Evolutionary conservation across 495 filamentous ascomycete species (phyloP), one percentile per base, ranked within the genome.

Genomic region (Pseudomonodictys pantanalensis): DNA sequence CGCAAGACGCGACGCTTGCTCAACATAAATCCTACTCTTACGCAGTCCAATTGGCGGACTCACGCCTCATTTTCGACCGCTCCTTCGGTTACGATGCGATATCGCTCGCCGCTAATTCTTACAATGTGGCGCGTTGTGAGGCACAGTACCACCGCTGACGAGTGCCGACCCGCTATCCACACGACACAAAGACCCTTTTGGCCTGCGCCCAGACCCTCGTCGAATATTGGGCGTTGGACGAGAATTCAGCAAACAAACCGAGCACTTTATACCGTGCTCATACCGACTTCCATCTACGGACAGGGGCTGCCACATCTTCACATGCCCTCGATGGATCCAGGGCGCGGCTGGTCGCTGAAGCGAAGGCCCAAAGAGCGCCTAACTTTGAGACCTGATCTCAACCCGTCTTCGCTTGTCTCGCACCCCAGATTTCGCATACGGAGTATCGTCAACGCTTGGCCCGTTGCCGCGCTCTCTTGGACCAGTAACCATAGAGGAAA

Each of bases 71-170:
- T 65, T 56, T 50, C 51, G 45, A 47, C 55, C 41, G 17, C 47
- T 61, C 42, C 49, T 57, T 65, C 48, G 62, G 28, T 46, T 56
- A 49, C 28, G 22, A 22, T 62, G 63, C 63, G 63, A 66, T 62
- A 58, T 66, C 63, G 63, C 63, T 55, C n/a, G n/a, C n/a, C n/a
- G n/a, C n/a, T n/a, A n/a, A n/a, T n/a, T n/a, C n/a, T n/a, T n/a
- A n/a, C n/a, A n/a, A n/a, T n/a, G n/a, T n/a, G n/a, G n/a, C n/a
- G 23, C 30, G 22, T 24, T 62, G 30, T 11, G 20, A 61, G 46
- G 29, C n/a, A n/a, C n/a, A n/a, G n/a, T n/a, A n/a, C n/a, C n/a
- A n/a, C n/a, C n/a, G n/a, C n/a, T n/a, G n/a, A n/a, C n/a, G n/a
- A n/a, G n/a, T n/a, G n/a, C n/a, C n/a, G n/a, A n/a, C n/a, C n/a